Conservation (phyloP, 176 grass and related monocot species). For the Paspalum notatum region DNA sequence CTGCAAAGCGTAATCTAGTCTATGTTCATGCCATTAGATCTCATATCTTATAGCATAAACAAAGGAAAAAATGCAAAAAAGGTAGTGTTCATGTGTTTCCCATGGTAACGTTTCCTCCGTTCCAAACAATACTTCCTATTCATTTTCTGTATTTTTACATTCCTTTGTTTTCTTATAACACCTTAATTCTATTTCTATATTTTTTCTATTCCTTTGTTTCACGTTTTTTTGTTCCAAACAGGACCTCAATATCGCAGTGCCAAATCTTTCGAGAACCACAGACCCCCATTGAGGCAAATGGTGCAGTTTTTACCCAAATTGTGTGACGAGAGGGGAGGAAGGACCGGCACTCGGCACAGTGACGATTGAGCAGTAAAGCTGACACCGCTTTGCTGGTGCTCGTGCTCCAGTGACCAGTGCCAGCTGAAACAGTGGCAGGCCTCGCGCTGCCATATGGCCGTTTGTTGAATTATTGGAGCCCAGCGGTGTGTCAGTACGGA, state of each 20-base stretch:
- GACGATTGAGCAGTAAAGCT: constrained; percentile 46
- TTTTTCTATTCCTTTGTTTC: no score
- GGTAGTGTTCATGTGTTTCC: no score
- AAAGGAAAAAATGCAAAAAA: no score
- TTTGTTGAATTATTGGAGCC: constrained; percentile 60
- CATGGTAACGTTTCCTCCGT: no score
- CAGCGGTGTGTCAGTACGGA: background rate
- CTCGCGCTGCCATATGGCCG: constrained; percentile 45
- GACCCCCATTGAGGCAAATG: constrained; percentile 1
- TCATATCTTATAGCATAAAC: no score
- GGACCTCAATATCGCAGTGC: background rate
- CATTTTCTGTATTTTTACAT: no score
- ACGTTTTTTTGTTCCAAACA: no score
- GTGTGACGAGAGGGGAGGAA: constrained; percentile 4
- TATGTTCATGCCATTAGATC: no score
- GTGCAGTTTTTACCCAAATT: constrained; percentile 22
- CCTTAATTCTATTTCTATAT: no score
- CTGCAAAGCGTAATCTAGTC: no score
- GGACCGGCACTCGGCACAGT: constrained; percentile 19
- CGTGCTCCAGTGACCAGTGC: constrained; percentile 29
- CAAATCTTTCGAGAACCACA: constrained; percentile 17
- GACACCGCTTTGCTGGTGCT: constrained; percentile 46
- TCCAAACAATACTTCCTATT: no score
- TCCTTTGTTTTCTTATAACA: no score
- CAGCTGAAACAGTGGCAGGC: constrained; percentile 31